Evolutionary conservation across 148 eudicot genomes (phyloP).

Genomic region (Amaranthus hypochondriacus): DNA sequence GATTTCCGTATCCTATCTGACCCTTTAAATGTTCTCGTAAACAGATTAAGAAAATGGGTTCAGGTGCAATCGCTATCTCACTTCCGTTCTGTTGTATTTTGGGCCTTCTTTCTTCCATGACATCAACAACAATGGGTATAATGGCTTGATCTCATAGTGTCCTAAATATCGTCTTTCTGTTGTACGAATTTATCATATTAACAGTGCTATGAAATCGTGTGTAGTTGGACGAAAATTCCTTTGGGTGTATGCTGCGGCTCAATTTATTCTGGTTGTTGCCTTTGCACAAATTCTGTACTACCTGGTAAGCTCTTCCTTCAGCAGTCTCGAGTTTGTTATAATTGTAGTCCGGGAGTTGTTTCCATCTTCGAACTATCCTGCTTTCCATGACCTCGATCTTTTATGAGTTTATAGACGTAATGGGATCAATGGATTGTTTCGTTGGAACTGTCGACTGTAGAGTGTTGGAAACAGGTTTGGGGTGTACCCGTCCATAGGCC

Average conservation of each 20-base stretch:
- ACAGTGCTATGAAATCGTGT: constrained; percentile 15
- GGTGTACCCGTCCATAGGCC: no score
- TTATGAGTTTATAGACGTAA: no score
- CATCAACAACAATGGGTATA: constrained; percentile 89
- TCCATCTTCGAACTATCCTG: not conserved
- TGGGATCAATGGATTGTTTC: no score
- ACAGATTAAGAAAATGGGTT: constrained; percentile 71
- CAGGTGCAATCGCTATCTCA: constrained; percentile 92
- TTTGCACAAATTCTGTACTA: constrained; percentile 66
- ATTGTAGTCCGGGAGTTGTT: not conserved
- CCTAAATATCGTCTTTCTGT: not conserved
- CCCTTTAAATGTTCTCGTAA: constrained; percentile 2
- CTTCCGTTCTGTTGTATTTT: constrained; percentile 93
- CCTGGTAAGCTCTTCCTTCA: constrained; percentile 43
- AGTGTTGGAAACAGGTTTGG: no score
- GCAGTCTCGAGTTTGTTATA: not conserved
- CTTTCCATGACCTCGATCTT: no score
- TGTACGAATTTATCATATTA: not conserved
- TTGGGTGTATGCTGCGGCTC: constrained; percentile 79
- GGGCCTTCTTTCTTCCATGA: constrained; percentile 95
- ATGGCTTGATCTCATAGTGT: constrained; percentile 5
- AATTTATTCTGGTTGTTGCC: constrained; percentile 60
- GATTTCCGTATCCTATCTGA: not conserved
- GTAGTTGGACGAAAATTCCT: constrained; percentile 65
- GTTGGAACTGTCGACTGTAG: no score